A percentile compares a stretch with the other conserved stretches of the same genome.
phyloP scores from a whole-genome alignment of 139 green algal species.

The Volvox reticuliferus region DNA sequence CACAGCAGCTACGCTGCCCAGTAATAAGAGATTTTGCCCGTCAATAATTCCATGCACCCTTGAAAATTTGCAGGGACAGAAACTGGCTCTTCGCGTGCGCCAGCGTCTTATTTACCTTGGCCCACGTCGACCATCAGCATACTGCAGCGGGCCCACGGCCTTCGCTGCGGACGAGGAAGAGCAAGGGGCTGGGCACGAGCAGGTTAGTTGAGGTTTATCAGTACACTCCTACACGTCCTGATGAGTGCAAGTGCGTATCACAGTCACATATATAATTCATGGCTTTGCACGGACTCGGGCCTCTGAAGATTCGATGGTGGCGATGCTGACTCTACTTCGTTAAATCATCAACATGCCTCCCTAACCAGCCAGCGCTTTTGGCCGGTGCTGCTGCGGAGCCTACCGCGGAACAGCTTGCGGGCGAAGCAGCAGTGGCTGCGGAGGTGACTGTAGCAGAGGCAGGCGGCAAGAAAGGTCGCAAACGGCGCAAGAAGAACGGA shows the following conservation, averaged over 20 bases:
- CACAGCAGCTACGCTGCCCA: too few relatives aligned
- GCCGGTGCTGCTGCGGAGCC: not conserved
- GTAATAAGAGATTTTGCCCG: too few relatives aligned
- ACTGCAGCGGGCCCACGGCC: not conserved
- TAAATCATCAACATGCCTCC: not conserved
- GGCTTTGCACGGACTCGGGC: too few relatives aligned
- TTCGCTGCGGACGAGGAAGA: not conserved
- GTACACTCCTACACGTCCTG: too few relatives aligned
- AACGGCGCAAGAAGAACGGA: slow-evolving; percentile 24
- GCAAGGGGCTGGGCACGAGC: not conserved
- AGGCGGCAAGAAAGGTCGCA: not conserved
- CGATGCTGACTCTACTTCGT: too few relatives aligned
- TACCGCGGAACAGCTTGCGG: not conserved
- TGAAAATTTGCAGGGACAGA: slow-evolving; percentile 54
- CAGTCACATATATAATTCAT: too few relatives aligned
- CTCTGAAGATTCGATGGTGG: too few relatives aligned
- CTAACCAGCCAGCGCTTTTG: not conserved
- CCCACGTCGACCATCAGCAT: slow-evolving; percentile 35
- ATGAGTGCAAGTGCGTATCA: too few relatives aligned
- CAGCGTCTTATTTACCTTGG: slow-evolving; percentile 74
- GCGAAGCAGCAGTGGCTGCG: not conserved
- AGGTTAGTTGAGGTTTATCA: not conserved
- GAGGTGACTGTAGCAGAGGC: not conserved
- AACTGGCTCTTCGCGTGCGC: slow-evolving; percentile 63
- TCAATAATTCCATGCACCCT: not conserved